phyloP scores from a whole-genome alignment of 306 rosid species.

The Inga oerstediana region DNA sequence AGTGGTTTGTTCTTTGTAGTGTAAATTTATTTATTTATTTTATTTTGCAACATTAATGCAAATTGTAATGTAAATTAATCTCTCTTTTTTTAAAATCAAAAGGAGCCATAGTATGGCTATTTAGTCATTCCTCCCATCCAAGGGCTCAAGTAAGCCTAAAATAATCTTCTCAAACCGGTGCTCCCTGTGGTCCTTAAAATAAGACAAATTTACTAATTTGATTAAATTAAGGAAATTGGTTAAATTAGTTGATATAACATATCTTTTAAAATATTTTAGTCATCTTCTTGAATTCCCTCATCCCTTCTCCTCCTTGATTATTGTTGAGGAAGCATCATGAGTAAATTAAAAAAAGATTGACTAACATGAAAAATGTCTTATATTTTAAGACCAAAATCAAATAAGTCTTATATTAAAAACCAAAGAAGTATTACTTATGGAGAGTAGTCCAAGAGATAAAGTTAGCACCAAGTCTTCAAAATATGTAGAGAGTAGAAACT shows the following conservation, averaged over 20 bases:
- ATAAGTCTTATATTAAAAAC: too few species aligned
- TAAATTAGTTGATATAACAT: too few species aligned
- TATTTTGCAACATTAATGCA: constrained; percentile 23
- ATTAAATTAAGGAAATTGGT: too few species aligned
- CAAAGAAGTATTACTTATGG: background rate
- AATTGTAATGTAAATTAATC: constrained; percentile 28
- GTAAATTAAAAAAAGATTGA: too few species aligned
- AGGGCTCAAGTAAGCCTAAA: background rate
- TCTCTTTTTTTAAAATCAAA: background rate
- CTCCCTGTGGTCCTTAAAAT: too few species aligned
- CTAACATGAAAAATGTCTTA: too few species aligned
- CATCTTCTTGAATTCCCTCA: too few species aligned
- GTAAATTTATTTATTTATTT: background rate
- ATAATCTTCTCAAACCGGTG: background rate
- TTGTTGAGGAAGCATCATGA: too few species aligned
- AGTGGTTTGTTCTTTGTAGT: constrained; percentile 3
- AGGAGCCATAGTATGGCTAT: background rate
- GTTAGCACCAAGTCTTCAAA: constrained; percentile 16
- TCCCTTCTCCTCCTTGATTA: too few species aligned
- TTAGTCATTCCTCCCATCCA: background rate
- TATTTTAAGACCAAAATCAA: too few species aligned
- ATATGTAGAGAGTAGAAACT: constrained; percentile 21
- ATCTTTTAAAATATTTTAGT: too few species aligned
- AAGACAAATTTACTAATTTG: too few species aligned
- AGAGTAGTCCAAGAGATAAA: constrained; percentile 20